These are phyloP conservation scores for Logfia minima DNA, from an alignment of 129 eudicot genomes.

Conservation along the genomic window DNA sequence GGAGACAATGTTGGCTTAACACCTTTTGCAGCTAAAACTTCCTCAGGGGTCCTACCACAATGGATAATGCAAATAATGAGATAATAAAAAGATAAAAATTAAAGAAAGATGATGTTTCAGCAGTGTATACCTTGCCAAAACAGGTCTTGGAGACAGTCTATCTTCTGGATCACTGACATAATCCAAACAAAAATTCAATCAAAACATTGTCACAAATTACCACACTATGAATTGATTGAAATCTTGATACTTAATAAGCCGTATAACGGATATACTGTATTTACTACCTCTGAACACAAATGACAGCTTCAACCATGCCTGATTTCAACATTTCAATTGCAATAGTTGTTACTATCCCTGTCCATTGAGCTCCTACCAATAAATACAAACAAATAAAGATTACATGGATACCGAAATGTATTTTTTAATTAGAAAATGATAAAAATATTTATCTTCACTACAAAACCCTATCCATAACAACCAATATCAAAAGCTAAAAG, in stretches of 20 bases:
- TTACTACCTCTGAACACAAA: conserved; percentile 90
- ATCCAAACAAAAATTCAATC: conserved; percentile 5
- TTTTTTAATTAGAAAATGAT: background rate
- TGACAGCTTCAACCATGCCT: conserved; percentile 95
- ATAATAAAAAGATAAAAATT: background rate
- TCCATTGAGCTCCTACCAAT: conserved; percentile 92
- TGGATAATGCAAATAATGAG: background rate
- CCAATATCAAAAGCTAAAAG: background rate
- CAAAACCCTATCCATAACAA: background rate
- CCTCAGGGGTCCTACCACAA: conserved; percentile 84
- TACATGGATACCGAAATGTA: background rate
- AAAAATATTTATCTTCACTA: background rate
- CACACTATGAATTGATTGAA: background rate
- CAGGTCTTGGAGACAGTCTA: conserved; percentile 81
- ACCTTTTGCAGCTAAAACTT: conserved; percentile 96
- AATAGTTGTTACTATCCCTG: conserved; percentile 95
- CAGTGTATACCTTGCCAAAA: conserved; percentile 77
- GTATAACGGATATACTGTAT: background rate
- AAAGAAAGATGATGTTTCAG: background rate
- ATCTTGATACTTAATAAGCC: background rate
- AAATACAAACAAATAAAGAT: conserved; percentile 4
- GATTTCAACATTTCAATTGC: conserved; percentile 94
- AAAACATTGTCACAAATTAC: conserved; percentile 9
- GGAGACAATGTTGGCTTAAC: conserved; percentile 97
- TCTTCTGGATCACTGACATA: conserved; percentile 87